Conservation (phyloP, 345 rosid genomes). For the Eucalyptus tenuipes region DNA sequence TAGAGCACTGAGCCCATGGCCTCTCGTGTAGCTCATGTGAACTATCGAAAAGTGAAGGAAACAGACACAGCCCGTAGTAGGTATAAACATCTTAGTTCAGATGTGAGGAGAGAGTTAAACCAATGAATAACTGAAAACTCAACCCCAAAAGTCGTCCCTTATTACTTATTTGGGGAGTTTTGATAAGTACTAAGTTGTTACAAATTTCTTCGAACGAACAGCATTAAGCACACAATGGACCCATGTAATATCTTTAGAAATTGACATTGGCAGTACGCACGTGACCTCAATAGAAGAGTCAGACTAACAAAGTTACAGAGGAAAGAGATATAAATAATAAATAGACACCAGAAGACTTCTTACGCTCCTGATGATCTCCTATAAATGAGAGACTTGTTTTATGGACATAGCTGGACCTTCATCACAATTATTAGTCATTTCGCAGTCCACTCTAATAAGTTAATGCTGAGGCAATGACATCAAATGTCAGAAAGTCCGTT, state of each 20-base stretch:
- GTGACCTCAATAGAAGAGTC: background rate
- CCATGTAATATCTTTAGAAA: background rate
- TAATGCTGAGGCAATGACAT: background rate
- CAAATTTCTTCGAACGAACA: background rate
- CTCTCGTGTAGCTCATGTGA: background rate
- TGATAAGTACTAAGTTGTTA: background rate
- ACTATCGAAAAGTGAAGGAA: background rate
- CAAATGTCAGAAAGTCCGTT: background rate
- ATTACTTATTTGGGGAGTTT: background rate
- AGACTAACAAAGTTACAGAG: background rate
- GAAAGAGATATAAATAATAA: background rate
- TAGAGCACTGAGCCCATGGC: background rate
- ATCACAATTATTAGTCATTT: background rate
- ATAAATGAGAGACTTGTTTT: background rate
- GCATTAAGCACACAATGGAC: background rate
- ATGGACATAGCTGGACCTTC: background rate
- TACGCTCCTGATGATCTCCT: background rate
- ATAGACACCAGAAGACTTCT: background rate
- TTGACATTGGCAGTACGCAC: background rate
- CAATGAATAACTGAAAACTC: background rate
- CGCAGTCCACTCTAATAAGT: background rate
- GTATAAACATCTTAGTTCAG: background rate
- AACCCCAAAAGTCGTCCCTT: background rate
- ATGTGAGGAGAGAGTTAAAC: background rate
- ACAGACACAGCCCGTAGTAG: background rate